Evolutionary conservation across 805 yeast genomes (phyloP).

Genomic region (Isabelozyma heimii): DNA sequence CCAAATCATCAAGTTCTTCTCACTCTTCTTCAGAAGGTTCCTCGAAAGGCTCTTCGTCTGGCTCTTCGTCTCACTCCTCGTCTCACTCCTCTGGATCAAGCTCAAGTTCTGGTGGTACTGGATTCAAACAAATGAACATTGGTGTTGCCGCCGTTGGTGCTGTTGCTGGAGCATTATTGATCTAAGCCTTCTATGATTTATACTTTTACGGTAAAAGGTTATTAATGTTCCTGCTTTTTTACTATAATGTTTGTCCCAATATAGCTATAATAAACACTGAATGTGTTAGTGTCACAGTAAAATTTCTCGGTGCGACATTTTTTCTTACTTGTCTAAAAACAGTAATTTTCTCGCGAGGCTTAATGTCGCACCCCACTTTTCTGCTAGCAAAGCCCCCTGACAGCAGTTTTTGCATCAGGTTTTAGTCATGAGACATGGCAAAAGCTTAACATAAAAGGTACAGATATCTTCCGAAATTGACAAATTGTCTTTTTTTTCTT

Average conservation of each 20-base stretch:
- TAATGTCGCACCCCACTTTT: not conserved
- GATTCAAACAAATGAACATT: constrained; percentile 3
- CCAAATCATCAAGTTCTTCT: not conserved
- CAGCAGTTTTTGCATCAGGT: not conserved
- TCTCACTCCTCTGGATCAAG: constrained; percentile 1
- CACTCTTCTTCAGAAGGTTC: not conserved
- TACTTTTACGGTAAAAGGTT: not conserved
- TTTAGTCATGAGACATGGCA: not conserved
- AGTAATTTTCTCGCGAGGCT: not conserved
- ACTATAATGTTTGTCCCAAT: not conserved
- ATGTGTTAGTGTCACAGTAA: too few species aligned
- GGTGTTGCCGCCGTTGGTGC: constrained; percentile 24
- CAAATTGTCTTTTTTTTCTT: not conserved
- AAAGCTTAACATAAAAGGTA: not conserved
- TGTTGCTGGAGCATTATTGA: constrained; percentile 22
- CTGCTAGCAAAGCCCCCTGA: not conserved
- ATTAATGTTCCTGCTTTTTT: not conserved
- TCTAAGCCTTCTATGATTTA: constrained; percentile 9
- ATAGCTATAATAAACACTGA: not conserved
- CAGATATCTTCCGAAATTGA: not conserved
- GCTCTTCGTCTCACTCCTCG: constrained; percentile 1
- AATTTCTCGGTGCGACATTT: not conserved
- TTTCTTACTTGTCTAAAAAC: not conserved
- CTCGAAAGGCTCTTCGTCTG: not conserved
- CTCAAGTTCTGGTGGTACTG: constrained; percentile 6